Percentiles rank a stretch among this genome's conserved stretches.
Conservation (phyloP, 2,329 filamentous ascomycete genomes). For the Colletotrichum tropicicola region DNA sequence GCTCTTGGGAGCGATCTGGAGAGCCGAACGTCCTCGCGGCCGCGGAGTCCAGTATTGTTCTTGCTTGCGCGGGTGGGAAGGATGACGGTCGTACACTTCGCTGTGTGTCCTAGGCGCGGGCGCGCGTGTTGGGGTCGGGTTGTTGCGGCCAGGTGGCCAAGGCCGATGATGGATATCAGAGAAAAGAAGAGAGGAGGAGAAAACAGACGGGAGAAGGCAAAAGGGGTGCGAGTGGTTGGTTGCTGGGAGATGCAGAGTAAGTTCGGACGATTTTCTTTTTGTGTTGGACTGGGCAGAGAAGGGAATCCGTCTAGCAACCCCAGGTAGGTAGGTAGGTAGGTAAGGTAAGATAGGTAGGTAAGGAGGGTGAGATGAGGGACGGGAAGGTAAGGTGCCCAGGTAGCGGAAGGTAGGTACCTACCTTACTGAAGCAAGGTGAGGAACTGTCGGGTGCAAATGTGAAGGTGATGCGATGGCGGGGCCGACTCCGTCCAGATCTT, state of each 20-base stretch:
- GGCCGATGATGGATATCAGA: not conserved
- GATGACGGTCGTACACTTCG: not conserved
- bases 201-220: not conserved
- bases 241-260: not conserved
- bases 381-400: not conserved
- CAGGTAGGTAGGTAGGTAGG: not conserved
- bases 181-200: not conserved
- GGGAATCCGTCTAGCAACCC: too few relatives aligned
- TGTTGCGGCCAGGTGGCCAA: conserved; percentile 11
- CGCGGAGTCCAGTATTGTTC: not conserved
- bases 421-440: too few relatives aligned
- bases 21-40: not conserved
- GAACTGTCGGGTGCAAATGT: not conserved
- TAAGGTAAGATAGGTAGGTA: not conserved
- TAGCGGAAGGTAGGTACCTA: too few relatives aligned
- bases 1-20: not conserved
- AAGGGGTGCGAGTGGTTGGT: not conserved
- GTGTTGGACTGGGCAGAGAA: too few relatives aligned
- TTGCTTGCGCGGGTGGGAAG: not conserved
- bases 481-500: not conserved
- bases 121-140: not conserved
- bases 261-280: conserved; percentile 7
- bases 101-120: not conserved
- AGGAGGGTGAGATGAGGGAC: not conserved
- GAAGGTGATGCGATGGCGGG: conserved; percentile 3